A percentile compares a stretch with the other conserved stretches of the same genome.
Conservation (phyloP, 2,329 filamentous ascomycete species). For the Colletotrichum melonis region DNA sequence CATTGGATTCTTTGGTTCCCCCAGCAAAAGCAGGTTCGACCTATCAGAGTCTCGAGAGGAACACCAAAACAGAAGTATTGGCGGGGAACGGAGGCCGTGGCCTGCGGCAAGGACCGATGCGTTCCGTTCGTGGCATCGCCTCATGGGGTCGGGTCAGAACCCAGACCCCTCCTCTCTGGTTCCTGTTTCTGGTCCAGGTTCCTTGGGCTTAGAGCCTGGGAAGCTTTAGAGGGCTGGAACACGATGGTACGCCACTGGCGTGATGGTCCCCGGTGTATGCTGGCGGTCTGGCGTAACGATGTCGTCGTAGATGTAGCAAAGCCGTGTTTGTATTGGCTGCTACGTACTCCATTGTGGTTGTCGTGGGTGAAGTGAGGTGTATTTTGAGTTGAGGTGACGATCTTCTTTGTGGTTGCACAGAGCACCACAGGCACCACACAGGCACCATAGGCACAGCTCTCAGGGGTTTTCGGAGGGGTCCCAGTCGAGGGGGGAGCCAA, state of each 20-base stretch:
- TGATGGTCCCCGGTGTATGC: background rate
- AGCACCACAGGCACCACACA: background rate
- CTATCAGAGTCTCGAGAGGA: background rate
- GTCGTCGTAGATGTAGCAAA: background rate
- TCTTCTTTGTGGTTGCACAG: constrained; percentile 16
- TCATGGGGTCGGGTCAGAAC: background rate
- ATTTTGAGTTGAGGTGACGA: constrained; percentile 27
- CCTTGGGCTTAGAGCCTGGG: too few species aligned
- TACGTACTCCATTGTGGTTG: background rate
- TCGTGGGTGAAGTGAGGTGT: constrained; percentile 8
- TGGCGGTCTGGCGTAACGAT: background rate
- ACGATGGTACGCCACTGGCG: background rate
- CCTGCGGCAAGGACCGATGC: constrained; percentile 32
- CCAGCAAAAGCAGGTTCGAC: background rate
- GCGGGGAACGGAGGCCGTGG: constrained; percentile 17
- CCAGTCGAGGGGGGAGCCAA: constrained; percentile 1
- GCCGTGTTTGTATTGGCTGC: background rate
- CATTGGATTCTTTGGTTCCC: too few species aligned
- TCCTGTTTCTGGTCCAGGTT: background rate
- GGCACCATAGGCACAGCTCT: background rate
- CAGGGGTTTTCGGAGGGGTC: constrained; percentile 5
- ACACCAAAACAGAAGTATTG: background rate
- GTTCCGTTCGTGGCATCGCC: constrained; percentile 1
- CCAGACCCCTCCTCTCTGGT: background rate
- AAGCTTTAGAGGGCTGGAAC: too few species aligned